Percentiles rank a stretch among this genome's conserved stretches.
These are phyloP conservation scores for Scutellaria baicalensis DNA, from an alignment of 257 asterid genomes.

Conservation along the genomic window DNA sequence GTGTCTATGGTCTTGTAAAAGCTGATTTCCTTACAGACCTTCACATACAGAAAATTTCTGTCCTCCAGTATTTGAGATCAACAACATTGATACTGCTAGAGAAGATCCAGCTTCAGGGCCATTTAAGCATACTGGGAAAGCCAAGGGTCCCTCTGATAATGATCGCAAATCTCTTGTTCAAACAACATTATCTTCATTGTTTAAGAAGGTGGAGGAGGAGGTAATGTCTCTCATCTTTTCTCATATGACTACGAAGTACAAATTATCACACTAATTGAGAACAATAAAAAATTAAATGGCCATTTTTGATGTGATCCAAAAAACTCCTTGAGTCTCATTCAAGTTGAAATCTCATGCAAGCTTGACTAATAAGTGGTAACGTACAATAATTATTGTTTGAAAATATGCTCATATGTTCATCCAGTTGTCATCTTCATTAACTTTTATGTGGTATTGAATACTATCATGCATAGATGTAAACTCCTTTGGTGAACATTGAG, in stretches of 20 bases:
- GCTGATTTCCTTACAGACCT: constrained; percentile 35
- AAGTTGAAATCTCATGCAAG: neutral
- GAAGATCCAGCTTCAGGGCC: constrained; percentile 27
- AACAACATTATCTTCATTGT: constrained; percentile 64
- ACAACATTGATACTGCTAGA: constrained; percentile 28
- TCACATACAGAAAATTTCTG: constrained; percentile 31
- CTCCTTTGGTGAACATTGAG: neutral
- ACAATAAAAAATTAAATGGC: neutral
- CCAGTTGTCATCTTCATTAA: neutral
- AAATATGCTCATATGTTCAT: neutral
- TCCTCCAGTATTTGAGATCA: constrained; percentile 30
- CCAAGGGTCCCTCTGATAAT: constrained; percentile 31
- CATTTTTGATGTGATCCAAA: neutral
- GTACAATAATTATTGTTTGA: neutral
- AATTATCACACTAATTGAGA: constrained; percentile 2
- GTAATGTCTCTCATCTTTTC: constrained; percentile 27
- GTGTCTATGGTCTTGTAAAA: constrained; percentile 9
- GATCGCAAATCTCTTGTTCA: constrained; percentile 55
- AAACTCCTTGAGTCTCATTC: neutral
- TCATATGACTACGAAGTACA: neutral
- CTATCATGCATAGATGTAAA: neutral
- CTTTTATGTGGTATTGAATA: neutral
- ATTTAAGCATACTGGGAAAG: constrained; percentile 27
- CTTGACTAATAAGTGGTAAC: neutral
- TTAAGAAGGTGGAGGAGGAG: constrained; percentile 77